phyloP scores from a whole-genome alignment of 2,329 filamentous ascomycete species.

The Parafenestella ontariensis region DNA sequence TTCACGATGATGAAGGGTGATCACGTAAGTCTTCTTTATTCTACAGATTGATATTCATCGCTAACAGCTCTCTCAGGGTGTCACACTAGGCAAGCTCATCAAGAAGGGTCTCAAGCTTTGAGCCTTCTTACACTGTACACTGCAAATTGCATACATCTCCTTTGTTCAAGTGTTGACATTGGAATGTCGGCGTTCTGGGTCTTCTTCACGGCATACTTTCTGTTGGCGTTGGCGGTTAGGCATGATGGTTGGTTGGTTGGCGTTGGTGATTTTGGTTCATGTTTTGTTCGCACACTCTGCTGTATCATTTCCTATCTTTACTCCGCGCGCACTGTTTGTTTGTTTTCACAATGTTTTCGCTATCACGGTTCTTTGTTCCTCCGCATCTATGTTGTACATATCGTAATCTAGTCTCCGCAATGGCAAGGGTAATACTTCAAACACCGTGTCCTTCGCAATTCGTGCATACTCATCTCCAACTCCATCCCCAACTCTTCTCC shows the following conservation, averaged over 20 bases:
- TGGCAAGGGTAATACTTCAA: constrained; percentile 25
- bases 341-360: constrained; percentile 7
- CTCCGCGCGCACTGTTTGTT: background rate
- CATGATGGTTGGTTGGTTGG: constrained; percentile 2
- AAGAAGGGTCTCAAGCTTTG: constrained; percentile 51
- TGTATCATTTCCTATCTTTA: background rate
- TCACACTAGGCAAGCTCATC: constrained; percentile 53
- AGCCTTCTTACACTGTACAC: constrained; percentile 22
- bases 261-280: constrained; percentile 11
- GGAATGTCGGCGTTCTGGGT: constrained; percentile 37
- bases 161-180: constrained; percentile 45
- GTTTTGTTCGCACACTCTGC: background rate
- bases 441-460: background rate
- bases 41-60: background rate
- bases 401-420: constrained; percentile 15
- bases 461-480: too few species aligned
- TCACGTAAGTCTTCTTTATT: constrained; percentile 47
- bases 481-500: too few species aligned
- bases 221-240: constrained; percentile 11
- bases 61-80: constrained; percentile 45
- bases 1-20: constrained; percentile 78
- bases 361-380: constrained; percentile 8
- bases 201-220: constrained; percentile 12
- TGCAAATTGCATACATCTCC: constrained; percentile 40
- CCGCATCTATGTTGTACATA: constrained; percentile 5